Conservation (phyloP, 805 yeast genomes). For the Nakazawaea pomicola region DNA sequence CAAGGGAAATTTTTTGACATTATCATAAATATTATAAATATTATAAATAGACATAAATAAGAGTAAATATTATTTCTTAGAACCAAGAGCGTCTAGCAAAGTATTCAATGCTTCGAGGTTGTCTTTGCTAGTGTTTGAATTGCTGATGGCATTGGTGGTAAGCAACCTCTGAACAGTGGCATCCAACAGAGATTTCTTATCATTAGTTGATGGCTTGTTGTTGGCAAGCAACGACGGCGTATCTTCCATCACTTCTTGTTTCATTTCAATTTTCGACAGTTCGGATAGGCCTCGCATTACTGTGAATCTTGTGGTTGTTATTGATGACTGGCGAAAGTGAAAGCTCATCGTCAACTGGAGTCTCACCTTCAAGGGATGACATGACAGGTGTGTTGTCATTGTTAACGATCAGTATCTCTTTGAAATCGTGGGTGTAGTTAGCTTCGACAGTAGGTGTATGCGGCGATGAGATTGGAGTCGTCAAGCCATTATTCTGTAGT, state of each 20-base stretch:
- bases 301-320: too few species aligned
- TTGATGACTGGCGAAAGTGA: neutral
- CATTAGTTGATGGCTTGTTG: neutral
- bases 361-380: neutral
- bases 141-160: constrained; percentile 18
- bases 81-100: constrained; percentile 18
- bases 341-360: neutral
- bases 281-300: constrained; percentile 10
- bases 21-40: neutral
- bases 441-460: constrained; percentile 4
- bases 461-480: constrained; percentile 11
- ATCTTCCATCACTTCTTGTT: neutral
- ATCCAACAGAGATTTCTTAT: constrained; percentile 1
- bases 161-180: constrained; percentile 16
- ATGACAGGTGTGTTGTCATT: constrained; percentile 9
- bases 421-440: constrained; percentile 1
- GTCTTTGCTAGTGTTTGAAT: constrained; percentile 19
- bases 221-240: neutral
- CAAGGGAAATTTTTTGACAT: too few species aligned
- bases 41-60: neutral
- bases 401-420: constrained; percentile 5
- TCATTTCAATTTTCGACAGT: neutral
- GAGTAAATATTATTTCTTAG: constrained; percentile 1
- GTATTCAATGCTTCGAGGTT: constrained; percentile 19
- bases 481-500: neutral